Percentiles rank a stretch among this genome's conserved stretches.
Conservation (phyloP, 257 asterid species). For the Solanum paucissectum region DNA sequence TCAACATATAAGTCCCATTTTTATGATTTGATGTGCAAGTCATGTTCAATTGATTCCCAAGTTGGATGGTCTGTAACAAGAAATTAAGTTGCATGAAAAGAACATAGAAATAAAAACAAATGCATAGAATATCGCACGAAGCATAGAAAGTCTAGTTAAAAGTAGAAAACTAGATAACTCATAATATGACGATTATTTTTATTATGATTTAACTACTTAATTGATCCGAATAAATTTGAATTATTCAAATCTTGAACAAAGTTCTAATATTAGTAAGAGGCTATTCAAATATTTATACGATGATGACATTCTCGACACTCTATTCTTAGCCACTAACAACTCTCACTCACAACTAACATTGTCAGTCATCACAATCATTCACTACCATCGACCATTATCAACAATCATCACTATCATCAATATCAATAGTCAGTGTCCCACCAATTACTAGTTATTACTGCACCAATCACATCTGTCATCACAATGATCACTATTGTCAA, state of each 20-base stretch:
- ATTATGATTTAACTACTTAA: neutral
- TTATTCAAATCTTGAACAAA: neutral
- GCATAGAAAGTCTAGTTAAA: neutral
- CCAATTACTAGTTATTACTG: neutral
- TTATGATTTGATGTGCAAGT: constrained; percentile 48
- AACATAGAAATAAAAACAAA: neutral
- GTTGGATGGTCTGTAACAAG: constrained; percentile 35
- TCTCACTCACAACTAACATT: neutral
- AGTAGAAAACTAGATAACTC: neutral
- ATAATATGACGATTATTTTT: neutral
- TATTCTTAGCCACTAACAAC: neutral
- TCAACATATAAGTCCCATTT: constrained; percentile 30
- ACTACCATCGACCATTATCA: neutral
- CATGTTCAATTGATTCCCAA: constrained; percentile 35
- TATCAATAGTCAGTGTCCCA: neutral
- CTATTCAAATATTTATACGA: neutral
- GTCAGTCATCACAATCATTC: neutral
- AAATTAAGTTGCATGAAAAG: neutral
- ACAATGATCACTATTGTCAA: neutral
- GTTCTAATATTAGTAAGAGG: neutral
- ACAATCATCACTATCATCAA: neutral
- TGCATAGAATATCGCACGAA: neutral
- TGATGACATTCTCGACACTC: neutral
- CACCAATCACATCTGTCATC: neutral
- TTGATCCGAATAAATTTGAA: neutral